Conservation (phyloP, 2,329 filamentous ascomycete genomes). For the Paecilomyces sp. region DNA sequence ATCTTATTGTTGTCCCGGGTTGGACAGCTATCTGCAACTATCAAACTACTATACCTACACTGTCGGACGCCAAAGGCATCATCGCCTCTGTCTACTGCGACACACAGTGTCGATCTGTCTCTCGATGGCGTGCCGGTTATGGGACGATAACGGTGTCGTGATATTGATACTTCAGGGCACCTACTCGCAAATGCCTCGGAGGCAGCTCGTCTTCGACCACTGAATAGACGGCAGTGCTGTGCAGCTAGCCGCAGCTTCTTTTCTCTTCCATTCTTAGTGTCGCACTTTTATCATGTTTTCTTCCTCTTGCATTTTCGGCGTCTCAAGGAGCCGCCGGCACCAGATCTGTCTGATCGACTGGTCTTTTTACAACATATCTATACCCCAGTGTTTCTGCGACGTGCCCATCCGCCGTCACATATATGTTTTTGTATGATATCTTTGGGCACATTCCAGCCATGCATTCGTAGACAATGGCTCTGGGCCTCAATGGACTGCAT, state of each 20-base stretch:
- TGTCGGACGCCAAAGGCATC: not conserved
- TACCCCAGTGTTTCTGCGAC: not conserved
- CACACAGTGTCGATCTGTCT: not conserved
- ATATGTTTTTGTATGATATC: not conserved
- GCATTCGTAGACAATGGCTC: not conserved
- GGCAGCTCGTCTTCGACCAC: not conserved
- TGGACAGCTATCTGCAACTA: not conserved
- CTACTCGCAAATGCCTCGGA: not conserved
- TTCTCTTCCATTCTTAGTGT: not conserved
- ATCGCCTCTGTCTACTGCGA: not conserved
- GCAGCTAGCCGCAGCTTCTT: not conserved
- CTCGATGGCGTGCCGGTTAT: not conserved
- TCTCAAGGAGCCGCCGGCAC: not conserved
- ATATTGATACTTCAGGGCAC: not conserved
- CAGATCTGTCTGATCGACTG: not conserved
- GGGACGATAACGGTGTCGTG: not conserved
- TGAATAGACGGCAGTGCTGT: not conserved
- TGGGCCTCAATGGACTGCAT: not conserved
- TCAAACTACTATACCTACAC: not conserved
- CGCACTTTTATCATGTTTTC: not conserved
- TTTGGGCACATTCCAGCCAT: not conserved
- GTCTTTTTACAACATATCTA: not conserved
- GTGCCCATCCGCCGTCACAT: not conserved
- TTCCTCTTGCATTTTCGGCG: not conserved
- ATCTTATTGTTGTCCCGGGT: not conserved